Percentiles rank a stretch among this genome's conserved stretches.
Evolutionary conservation across 1,284 basidiomycete species (phyloP).

Genomic region (Ganoderma lingzhi): DNA sequence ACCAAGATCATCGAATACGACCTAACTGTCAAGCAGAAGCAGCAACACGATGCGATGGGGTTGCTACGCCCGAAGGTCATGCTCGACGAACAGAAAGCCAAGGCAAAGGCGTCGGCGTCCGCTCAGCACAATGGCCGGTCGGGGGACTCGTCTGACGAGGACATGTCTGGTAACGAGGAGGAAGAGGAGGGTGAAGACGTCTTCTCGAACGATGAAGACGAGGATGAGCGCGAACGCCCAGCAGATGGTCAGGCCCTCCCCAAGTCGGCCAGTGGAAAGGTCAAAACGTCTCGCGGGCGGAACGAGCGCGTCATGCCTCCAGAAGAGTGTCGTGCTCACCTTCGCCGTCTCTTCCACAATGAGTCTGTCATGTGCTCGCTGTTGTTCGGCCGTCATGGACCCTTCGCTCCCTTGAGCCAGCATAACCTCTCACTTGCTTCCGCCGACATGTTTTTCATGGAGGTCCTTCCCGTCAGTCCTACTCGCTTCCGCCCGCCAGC

Average conservation of each 20-base stretch:
- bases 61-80: slow-evolving; percentile 79
- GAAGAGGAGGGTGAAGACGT: slow-evolving; percentile 55
- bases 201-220: slow-evolving; percentile 54
- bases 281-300: slow-evolving; percentile 79
- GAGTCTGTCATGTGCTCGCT: slow-evolving; percentile 86
- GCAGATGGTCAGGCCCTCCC: slow-evolving; percentile 50
- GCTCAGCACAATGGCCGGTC: slow-evolving; percentile 6
- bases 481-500: slow-evolving; percentile 96
- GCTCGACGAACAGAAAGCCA: slow-evolving; percentile 52
- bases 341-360: slow-evolving; percentile 89
- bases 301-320: slow-evolving; percentile 92
- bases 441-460: slow-evolving; percentile 98
- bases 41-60: slow-evolving; percentile 61
- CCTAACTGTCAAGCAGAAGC: slow-evolving; percentile 83
- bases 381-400: slow-evolving; percentile 93
- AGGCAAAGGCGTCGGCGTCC: slow-evolving; percentile 31
- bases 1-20: slow-evolving; percentile 97
- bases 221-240: slow-evolving; percentile 45
- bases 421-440: slow-evolving; percentile 72
- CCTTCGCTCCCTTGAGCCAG: slow-evolving; percentile 69
- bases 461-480: slow-evolving; percentile 91
- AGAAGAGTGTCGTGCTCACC: slow-evolving; percentile 93
- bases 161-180: slow-evolving; percentile 44
- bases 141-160: slow-evolving; percentile 54
- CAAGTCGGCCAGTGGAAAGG: slow-evolving; percentile 78